These are phyloP conservation scores for Monosporozyma aerobia DNA, from an alignment of 805 yeast species.

Conservation along the genomic window DNA sequence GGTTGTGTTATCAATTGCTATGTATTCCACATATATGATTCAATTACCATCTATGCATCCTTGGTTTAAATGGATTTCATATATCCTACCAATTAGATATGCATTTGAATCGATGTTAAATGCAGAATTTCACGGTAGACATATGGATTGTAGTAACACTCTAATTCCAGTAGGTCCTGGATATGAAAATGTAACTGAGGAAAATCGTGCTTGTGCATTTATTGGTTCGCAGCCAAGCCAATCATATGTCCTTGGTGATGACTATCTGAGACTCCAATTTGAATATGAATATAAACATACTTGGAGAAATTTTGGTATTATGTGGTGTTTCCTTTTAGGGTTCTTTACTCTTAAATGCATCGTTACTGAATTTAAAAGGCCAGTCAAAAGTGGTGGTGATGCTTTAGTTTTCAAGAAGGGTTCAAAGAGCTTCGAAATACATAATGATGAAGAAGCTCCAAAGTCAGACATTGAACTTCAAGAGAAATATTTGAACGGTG, in stretches of 20 bases:
- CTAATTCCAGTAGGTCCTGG: conserved; percentile 50
- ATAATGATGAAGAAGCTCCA: conserved; percentile 14
- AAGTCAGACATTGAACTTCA: conserved; percentile 9
- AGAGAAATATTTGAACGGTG: conserved; percentile 6
- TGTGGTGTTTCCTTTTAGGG: conserved; percentile 38
- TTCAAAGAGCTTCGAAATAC: conserved; percentile 21
- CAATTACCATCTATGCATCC: conserved; percentile 51
- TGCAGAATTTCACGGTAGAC: conserved; percentile 20
- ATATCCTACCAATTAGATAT: conserved; percentile 44
- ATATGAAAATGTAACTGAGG: conserved; percentile 33
- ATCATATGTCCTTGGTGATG: conserved; percentile 47
- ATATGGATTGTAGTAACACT: conserved; percentile 25
- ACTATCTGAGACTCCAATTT: conserved; percentile 41
- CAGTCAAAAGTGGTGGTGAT: conserved; percentile 27
- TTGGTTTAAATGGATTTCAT: conserved; percentile 60
- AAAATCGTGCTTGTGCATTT: conserved; percentile 44
- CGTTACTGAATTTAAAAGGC: conserved; percentile 19
- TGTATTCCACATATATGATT: conserved; percentile 55
- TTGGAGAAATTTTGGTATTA: conserved; percentile 77
- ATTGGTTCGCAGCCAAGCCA: conserved; percentile 54
- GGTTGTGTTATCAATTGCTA: conserved; percentile 37
- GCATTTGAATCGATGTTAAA: conserved; percentile 46
- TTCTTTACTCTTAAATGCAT: conserved; percentile 15
- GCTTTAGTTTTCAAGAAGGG: conserved; percentile 45
- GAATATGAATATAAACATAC: conserved; percentile 47